Base-by-base conservation (phyloP, 352 stramenopile species). In the Globisporangium viniferum region DNA sequence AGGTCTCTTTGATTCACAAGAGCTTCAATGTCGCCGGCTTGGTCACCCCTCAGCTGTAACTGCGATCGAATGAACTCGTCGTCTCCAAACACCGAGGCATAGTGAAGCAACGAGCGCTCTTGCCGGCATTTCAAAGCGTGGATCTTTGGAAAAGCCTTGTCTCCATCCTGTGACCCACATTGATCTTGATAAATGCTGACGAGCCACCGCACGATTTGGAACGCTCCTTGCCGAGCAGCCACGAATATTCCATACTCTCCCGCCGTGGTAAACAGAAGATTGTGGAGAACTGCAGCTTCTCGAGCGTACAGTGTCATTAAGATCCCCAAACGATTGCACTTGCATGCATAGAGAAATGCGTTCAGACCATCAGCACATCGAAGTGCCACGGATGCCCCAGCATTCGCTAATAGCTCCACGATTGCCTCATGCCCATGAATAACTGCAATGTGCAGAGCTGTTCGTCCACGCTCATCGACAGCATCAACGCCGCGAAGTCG, bases 121-220 rank as follows among this genome's bases (percentile, higher is more conserved):
- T 72, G 64, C 6, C 33, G 39, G 51, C 82, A 85, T 3, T 59
- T 63, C 4, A 82, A 65, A 4, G 14, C 18, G 18, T 66, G 41
- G 9, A 71, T 15, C 57, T 10, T 0, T 48, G 36, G 2, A 15
- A n/a, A 41, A 2, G 53, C 15, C 24, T 27, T 22, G 48, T 8
- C 3, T 3, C 18, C 2, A 5, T 8, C 58, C 36, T 41, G 29
- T n/a, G 54, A 10, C 29, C 33, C 33, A 68, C 7, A 12, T 22
- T 66, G 59, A 2, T 70, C 68, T 18, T 80, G 51, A 33, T 69
- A 75, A 5, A 84, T 59, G 27, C 67, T 79, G 41, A 72, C 59
- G 20, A 89, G 74, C 80, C 82, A 91, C 29, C 79, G 75, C 49
- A 91, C 76, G 54, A 87, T 74, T 54, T 73, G 60, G 29, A 88